Evolutionary conservation across 192 early-diverging fungal species (phyloP).

Genomic region (Spizellomyces sp.): DNA sequence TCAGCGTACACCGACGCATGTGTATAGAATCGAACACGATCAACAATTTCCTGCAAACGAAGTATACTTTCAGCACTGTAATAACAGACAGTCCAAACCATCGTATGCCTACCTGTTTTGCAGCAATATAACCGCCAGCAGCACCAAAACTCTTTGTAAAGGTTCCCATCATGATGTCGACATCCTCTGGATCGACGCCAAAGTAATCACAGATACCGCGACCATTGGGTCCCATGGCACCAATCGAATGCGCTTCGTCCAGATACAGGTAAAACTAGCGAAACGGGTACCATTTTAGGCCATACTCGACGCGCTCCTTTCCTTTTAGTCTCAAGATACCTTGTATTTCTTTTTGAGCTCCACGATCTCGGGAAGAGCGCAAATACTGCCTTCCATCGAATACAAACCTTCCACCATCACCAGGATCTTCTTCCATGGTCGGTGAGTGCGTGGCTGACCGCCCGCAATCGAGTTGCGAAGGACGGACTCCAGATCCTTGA

Average conservation of each 20-base stretch:
- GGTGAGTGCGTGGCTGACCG: slow-evolving; percentile 96
- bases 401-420: slow-evolving; percentile 95
- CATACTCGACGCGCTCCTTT: not conserved
- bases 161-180: slow-evolving; percentile 97
- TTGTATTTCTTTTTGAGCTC: slow-evolving; percentile 84
- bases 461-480: slow-evolving; percentile 87
- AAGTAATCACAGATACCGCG: slow-evolving; percentile 97
- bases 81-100: not conserved
- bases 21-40: slow-evolving; percentile 75
- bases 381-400: slow-evolving; percentile 97
- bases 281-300: not conserved
- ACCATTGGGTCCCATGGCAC: slow-evolving; percentile 90
- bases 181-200: slow-evolving; percentile 82
- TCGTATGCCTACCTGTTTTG: slow-evolving; percentile 43
- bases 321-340: slow-evolving; percentile 55
- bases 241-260: slow-evolving; percentile 97
- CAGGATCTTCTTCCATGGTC: slow-evolving; percentile 99
- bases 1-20: slow-evolving; percentile 92
- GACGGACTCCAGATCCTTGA: slow-evolving; percentile 74
- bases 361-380: slow-evolving; percentile 83
- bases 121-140: slow-evolving; percentile 94
- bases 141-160: slow-evolving; percentile 98
- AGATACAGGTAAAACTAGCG: slow-evolving; percentile 87
- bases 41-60: slow-evolving; percentile 57
- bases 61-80: too few relatives aligned